Conservation (phyloP, 202 grass and related monocot species). For the Brachypodium distachyon region DNA sequence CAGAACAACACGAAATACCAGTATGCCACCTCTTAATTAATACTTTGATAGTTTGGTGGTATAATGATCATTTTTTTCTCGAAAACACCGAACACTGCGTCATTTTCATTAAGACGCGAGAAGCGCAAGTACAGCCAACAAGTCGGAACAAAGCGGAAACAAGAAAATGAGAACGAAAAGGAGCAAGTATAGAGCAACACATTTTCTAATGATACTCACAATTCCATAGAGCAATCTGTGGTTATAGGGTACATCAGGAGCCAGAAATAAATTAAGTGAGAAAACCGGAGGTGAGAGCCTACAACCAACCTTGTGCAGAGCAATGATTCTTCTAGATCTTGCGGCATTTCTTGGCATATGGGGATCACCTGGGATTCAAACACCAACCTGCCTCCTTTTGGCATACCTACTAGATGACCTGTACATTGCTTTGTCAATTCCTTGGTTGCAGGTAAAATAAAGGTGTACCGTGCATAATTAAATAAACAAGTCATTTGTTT, state of each 20-base stretch:
- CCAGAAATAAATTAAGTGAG: slow-evolving; percentile 5
- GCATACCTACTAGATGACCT: slow-evolving; percentile 62
- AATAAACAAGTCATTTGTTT: slow-evolving; percentile 2
- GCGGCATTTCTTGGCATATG: slow-evolving; percentile 75
- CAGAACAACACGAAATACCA: background rate
- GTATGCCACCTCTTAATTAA: background rate
- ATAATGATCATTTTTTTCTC: no score
- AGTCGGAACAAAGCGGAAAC: no score
- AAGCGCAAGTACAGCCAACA: no score
- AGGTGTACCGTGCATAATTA: slow-evolving; percentile 64
- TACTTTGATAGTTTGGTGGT: background rate
- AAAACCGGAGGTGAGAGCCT: background rate
- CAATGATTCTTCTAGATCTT: slow-evolving; percentile 78
- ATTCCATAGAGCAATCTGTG: background rate
- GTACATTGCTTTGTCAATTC: slow-evolving; percentile 80
- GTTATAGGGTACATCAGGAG: background rate
- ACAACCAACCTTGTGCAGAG: slow-evolving; percentile 74
- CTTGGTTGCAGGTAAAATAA: slow-evolving; percentile 83
- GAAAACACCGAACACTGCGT: no score
- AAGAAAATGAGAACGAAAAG: no score
- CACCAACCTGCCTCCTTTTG: slow-evolving; percentile 74
- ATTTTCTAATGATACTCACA: background rate
- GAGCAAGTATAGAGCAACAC: background rate
- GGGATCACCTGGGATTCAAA: slow-evolving; percentile 75
- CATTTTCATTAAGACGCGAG: no score